Evolutionary conservation across 2,329 filamentous ascomycete species (phyloP), one percentile per base, ranked within the genome.

Genomic region (Xylariales sp.): DNA sequence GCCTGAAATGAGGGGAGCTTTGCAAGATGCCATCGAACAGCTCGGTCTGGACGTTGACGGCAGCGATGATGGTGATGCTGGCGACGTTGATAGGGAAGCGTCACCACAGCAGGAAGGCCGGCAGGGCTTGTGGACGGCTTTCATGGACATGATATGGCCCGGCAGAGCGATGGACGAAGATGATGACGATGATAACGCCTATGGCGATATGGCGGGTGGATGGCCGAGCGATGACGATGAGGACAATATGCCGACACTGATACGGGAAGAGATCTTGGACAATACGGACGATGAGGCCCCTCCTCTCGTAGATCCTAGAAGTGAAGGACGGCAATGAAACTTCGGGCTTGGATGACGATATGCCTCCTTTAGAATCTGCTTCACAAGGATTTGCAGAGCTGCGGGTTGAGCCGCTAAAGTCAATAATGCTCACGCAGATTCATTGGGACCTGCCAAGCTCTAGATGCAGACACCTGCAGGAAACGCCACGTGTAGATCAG

Each of bases 21-120:
- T 59, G 16, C 37, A 52, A 31, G 47, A 51, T 14, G 49, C 45
- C 10, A 37, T 56, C 10, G 48, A 35, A 10, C 43, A 49, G 16
- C 39, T 8, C 16, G 34, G 27, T 10, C 42, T 41, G 21, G 22
- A 42, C 16, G 47, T 32, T 2, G 45, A 50, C n/a, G 46, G 38
- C 5, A 36, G 45, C 4, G 45, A 35, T 12, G 46, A 43, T 21
- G 43, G 47, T 29, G 32, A 38, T 6, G 38, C 34, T 7, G 21
- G 21, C 18, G 45, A 31, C 20, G 33, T 10, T 14, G 45, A 35
- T 6, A 11, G 12, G 20, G 42, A 32, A 10, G 31, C 20, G 14
- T 19, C 20, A 3, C 21, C 22, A 4, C 9, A 32, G 7, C 22
- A 40, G 28, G 35, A 37, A 11, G 36, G 32, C 8, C 40, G 40